phyloP scores from a whole-genome alignment of 106 monocot genomes.

The Chionographis japonica region DNA sequence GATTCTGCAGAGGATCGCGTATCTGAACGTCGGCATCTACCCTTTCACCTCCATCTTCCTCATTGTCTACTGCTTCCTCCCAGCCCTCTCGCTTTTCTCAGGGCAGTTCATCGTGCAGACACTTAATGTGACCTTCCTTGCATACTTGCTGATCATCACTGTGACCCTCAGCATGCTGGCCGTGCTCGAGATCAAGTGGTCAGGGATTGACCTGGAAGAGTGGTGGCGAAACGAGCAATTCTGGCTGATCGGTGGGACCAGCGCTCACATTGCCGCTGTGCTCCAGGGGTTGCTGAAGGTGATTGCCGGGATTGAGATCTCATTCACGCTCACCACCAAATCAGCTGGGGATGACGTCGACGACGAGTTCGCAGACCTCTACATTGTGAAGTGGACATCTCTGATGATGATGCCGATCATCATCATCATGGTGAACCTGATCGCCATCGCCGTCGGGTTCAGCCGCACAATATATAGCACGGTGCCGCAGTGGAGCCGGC shows the following conservation, averaged over 20 bases:
- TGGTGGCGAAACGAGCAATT: conserved; percentile 92
- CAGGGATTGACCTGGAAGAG: conserved; percentile 83
- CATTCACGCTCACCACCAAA: conserved; percentile 66
- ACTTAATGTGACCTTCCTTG: conserved; percentile 73
- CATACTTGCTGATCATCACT: conserved; percentile 69
- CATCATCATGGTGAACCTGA: conserved; percentile 86
- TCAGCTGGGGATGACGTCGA: conserved; percentile 38
- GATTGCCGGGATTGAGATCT: conserved; percentile 60
- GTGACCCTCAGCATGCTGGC: conserved; percentile 70
- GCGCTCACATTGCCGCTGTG: conserved; percentile 80
- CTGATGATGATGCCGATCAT: conserved; percentile 74
- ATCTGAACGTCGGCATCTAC: conserved; percentile 72
- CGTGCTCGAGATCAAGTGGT: conserved; percentile 82
- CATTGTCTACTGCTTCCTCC: conserved; percentile 91
- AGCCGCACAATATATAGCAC: conserved; percentile 70
- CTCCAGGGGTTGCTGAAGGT: conserved; percentile 84
- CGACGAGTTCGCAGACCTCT: conserved; percentile 63
- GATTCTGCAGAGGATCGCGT: conserved; percentile 67
- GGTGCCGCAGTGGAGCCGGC: conserved; percentile 83
- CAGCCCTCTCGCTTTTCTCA: conserved; percentile 89
- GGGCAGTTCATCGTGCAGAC: conserved; percentile 91
- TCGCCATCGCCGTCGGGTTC: conserved; percentile 75
- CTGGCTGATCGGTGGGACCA: conserved; percentile 82
- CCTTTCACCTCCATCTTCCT: conserved; percentile 95
- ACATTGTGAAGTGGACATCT: conserved; percentile 57